Conservation (phyloP, 331 rosid genomes). For the Prunus yedoensis region DNA sequence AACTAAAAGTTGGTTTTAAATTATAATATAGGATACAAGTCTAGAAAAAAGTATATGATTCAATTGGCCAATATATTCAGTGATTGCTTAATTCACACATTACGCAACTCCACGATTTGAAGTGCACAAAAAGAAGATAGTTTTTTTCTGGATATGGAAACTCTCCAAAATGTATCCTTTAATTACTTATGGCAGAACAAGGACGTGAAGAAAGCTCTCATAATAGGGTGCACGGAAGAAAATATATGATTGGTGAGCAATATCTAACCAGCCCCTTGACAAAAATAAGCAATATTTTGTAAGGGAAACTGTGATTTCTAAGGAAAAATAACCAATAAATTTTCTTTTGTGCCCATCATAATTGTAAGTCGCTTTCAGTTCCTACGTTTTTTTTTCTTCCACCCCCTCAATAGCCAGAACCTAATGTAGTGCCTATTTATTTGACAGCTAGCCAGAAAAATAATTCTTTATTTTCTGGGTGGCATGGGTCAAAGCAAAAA, state of each 20-base stretch:
- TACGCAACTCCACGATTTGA: not conserved
- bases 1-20: too few species aligned
- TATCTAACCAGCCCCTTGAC: not conserved
- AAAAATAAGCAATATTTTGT: not conserved
- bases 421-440: too few species aligned
- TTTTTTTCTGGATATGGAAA: not conserved
- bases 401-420: not conserved
- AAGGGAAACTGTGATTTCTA: not conserved
- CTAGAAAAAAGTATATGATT: too few species aligned
- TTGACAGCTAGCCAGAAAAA: too few species aligned
- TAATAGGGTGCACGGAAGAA: not conserved
- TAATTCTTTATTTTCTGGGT: not conserved
- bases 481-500: too few species aligned
- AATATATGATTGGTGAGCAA: not conserved
- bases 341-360: not conserved
- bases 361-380: slow-evolving; percentile 2
- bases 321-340: not conserved
- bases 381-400: not conserved
- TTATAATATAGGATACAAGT: too few species aligned
- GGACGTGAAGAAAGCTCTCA: slow-evolving; percentile 3
- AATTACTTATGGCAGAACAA: not conserved
- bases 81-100: not conserved
- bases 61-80: too few species aligned
- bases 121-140: not conserved
- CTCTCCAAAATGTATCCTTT: not conserved